phyloP scores from a whole-genome alignment of 1,284 basidiomycete genomes.

The Trichosporon ovoides region DNA sequence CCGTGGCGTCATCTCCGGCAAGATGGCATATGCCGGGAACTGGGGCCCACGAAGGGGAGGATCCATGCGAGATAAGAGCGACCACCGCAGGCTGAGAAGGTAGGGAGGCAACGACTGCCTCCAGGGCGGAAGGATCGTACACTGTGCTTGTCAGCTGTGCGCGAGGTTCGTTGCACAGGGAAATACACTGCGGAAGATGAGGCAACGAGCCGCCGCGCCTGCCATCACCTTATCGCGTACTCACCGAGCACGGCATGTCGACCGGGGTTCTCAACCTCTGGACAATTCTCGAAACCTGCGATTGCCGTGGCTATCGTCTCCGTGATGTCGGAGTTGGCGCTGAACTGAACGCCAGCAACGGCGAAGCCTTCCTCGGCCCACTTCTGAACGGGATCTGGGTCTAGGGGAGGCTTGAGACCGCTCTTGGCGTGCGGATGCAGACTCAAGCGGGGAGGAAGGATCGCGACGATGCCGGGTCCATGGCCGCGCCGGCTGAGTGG shows the following conservation, averaged over 20 bases:
- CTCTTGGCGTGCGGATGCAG: slow-evolving; percentile 13
- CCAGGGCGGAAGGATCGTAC: slow-evolving; percentile 19
- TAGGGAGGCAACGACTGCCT: slow-evolving; percentile 11
- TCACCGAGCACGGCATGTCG: slow-evolving; percentile 16
- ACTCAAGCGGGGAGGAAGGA: slow-evolving; percentile 12
- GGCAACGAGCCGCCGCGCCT: neutral
- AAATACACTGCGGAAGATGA: neutral
- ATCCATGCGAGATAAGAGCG: slow-evolving; percentile 18
- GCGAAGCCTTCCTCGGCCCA: slow-evolving; percentile 24
- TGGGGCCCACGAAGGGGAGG: slow-evolving; percentile 6
- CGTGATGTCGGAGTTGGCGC: slow-evolving; percentile 13
- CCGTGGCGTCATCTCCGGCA: neutral
- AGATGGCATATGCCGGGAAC: slow-evolving; percentile 16
- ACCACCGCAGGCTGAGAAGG: slow-evolving; percentile 4
- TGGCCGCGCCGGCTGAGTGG: slow-evolving; percentile 16
- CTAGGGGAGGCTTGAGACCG: slow-evolving; percentile 15
- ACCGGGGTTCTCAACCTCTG: slow-evolving; percentile 7
- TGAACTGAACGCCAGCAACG: slow-evolving; percentile 16
- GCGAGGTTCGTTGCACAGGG: too few species aligned
- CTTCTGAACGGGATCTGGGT: slow-evolving; percentile 22
- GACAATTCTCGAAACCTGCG: slow-evolving; percentile 14
- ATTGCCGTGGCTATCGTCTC: slow-evolving; percentile 12
- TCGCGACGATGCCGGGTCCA: slow-evolving; percentile 17
- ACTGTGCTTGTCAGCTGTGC: slow-evolving; percentile 9
- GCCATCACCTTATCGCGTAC: neutral